Evolutionary conservation across 1,284 basidiomycete genomes (phyloP).

Genomic region (Agaricales sp.): DNA sequence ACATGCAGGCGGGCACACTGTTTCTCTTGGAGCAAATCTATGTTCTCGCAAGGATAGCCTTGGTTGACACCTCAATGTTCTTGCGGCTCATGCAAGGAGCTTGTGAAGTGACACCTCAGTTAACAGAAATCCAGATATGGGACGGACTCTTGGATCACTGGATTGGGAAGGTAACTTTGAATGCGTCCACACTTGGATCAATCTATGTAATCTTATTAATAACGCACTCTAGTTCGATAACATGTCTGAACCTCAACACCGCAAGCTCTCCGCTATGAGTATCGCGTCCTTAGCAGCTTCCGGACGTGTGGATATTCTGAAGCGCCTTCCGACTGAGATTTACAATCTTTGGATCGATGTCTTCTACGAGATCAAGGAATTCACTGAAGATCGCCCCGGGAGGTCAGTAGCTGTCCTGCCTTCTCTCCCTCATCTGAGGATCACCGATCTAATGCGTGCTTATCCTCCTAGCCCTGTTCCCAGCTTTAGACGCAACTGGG

Average conservation of each 20-base stretch:
- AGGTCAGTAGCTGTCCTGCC: constrained; percentile 16
- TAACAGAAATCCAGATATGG: constrained; percentile 45
- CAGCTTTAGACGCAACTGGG: constrained; percentile 54
- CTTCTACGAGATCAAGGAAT: constrained; percentile 78
- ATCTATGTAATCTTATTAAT: constrained; percentile 4
- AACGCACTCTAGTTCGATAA: constrained; percentile 87
- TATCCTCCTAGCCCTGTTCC: constrained; percentile 9
- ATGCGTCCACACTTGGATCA: too few species aligned
- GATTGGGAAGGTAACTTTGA: constrained; percentile 56
- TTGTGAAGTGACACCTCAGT: constrained; percentile 29
- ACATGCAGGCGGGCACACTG: constrained; percentile 33
- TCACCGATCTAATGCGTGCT: neutral
- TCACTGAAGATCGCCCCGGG: constrained; percentile 31
- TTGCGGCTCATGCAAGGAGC: constrained; percentile 54
- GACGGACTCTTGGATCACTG: constrained; percentile 66
- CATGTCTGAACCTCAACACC: constrained; percentile 69
- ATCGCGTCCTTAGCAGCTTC: constrained; percentile 65
- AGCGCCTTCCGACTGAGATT: constrained; percentile 59
- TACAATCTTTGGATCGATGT: constrained; percentile 90
- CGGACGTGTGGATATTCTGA: constrained; percentile 57
- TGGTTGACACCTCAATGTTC: constrained; percentile 56
- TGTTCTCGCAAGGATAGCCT: constrained; percentile 57
- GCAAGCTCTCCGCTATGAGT: constrained; percentile 67
- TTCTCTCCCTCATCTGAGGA: neutral
- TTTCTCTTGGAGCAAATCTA: constrained; percentile 57